A percentile compares a stretch with the other conserved stretches of the same genome.
These are phyloP conservation scores for Arxiozyma slooffiae DNA, from an alignment of 1,139 yeast genomes.

Conservation along the genomic window DNA sequence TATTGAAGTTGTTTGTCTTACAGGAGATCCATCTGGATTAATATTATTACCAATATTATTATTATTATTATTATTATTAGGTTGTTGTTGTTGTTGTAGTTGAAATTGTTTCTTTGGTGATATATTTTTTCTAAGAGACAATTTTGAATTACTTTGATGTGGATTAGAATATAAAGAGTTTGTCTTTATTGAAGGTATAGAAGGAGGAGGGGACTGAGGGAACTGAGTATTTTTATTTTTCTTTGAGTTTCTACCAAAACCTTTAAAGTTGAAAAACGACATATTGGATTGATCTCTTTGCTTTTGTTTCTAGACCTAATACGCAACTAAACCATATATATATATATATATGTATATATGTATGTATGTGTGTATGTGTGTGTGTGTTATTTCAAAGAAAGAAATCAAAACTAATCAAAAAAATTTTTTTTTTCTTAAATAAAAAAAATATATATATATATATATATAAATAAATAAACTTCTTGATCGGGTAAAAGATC, in stretches of 20 bases:
- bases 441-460: no score
- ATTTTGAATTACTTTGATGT: constrained; percentile 31
- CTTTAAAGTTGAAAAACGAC: constrained; percentile 18
- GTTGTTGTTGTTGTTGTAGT: constrained; percentile 9
- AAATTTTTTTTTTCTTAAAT: neutral
- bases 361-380: no score
- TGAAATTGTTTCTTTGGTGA: constrained; percentile 27
- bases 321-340: neutral
- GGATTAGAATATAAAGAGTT: constrained; percentile 26
- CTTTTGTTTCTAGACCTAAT: neutral
- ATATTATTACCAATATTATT: constrained; percentile 9
- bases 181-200: constrained; percentile 1
- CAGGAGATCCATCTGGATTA: neutral
- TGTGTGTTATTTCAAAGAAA: no score
- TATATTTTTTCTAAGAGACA: constrained; percentile 32
- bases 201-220: constrained; percentile 11
- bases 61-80: constrained; percentile 12
- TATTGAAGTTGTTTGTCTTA: neutral
- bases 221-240: constrained; percentile 28
- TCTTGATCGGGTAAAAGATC: no score
- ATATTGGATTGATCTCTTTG: neutral
- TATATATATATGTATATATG: no score
- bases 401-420: neutral
- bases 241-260: constrained; percentile 35
- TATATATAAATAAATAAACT: no score